Conservation (phyloP, 805 yeast species). For the Suhomyces faveliae region DNA sequence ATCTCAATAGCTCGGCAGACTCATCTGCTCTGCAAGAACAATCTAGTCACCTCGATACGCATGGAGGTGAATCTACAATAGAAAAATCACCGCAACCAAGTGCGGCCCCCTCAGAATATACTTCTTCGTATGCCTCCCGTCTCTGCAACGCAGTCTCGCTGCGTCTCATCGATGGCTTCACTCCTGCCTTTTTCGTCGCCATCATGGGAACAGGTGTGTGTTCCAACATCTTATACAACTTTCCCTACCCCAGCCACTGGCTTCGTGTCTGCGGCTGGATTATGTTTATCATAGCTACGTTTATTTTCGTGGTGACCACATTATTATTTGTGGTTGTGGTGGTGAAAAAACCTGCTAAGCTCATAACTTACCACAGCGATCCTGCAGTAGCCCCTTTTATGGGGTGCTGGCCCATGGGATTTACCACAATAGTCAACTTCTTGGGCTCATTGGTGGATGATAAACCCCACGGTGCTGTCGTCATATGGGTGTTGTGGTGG, state of each 20-base stretch:
- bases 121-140: neutral
- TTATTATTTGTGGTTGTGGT: conserved; percentile 42
- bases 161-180: conserved; percentile 22
- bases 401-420: conserved; percentile 84
- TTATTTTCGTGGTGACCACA: conserved; percentile 45
- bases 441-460: conserved; percentile 45
- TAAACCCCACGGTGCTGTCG: conserved; percentile 40
- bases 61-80: conserved; percentile 1
- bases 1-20: neutral
- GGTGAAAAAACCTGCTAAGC: conserved; percentile 25
- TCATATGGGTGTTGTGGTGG: conserved; percentile 73
- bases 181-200: conserved; percentile 63
- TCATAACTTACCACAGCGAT: conserved; percentile 23
- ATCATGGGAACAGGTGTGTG: conserved; percentile 89
- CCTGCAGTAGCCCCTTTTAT: conserved; percentile 57
- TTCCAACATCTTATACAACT: conserved; percentile 55
- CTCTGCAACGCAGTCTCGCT: conserved; percentile 4
- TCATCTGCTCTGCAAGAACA: neutral
- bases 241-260: conserved; percentile 67
- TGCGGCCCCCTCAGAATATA: conserved; percentile 1
- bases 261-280: conserved; percentile 54
- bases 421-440: conserved; percentile 61
- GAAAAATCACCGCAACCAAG: conserved; percentile 1
- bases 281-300: conserved; percentile 58
- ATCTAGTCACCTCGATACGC: neutral